Evolutionary conservation across 257 asterid species (phyloP).

Genomic region (Coffea canephora): DNA sequence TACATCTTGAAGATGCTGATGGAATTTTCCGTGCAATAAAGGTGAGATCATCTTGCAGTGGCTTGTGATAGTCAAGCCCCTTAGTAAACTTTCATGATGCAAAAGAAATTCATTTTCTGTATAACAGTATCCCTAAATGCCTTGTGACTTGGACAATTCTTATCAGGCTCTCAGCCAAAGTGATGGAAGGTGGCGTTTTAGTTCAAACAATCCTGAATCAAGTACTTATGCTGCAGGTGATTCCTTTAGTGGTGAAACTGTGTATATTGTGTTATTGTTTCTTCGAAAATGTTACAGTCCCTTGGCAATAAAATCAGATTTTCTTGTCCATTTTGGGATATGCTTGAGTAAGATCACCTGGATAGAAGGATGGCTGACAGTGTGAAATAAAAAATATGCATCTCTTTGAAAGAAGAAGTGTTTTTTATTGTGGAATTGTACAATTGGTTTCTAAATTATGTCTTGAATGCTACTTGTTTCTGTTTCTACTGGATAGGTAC

Average conservation of each 20-base stretch:
- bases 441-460: not conserved
- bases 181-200: constrained; percentile 98
- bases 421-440: not conserved
- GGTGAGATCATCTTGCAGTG: constrained; percentile 37
- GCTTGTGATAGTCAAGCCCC: not conserved
- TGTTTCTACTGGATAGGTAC: not conserved
- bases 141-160: constrained; percentile 21
- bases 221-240: constrained; percentile 91
- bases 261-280: not conserved
- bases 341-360: not conserved
- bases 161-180: constrained; percentile 93
- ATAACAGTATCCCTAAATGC: constrained; percentile 5
- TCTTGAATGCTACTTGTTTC: not conserved
- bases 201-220: constrained; percentile 76
- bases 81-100: not conserved
- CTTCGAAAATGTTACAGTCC: not conserved
- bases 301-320: not conserved
- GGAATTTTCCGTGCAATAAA: constrained; percentile 63
- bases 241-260: not conserved
- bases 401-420: not conserved
- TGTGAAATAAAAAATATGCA: not conserved
- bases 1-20: constrained; percentile 67
- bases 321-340: not conserved
- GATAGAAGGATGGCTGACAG: not conserved
- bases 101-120: not conserved